These are phyloP conservation scores for Botrytis deweyae DNA, from an alignment of 2,329 filamentous ascomycete genomes.

Conservation along the genomic window DNA sequence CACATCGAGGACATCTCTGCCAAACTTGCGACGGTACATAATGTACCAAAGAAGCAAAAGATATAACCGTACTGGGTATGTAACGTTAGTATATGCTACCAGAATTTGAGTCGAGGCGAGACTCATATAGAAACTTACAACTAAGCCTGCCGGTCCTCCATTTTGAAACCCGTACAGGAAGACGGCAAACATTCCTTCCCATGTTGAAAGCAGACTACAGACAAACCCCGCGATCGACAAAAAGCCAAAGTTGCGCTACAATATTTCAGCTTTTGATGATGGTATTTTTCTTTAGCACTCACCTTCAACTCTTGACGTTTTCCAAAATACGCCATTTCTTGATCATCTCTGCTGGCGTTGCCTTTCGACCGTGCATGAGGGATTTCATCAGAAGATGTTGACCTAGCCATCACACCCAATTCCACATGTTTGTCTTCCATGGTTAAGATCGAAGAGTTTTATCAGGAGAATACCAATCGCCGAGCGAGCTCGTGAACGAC, in stretches of 20 bases:
- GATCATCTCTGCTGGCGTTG: slow-evolving; percentile 30
- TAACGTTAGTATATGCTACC: not conserved
- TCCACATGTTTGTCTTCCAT: slow-evolving; percentile 25
- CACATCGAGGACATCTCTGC: slow-evolving; percentile 35
- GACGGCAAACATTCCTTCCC: slow-evolving; percentile 40
- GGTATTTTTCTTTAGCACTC: not conserved
- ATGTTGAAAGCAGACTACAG: slow-evolving; percentile 45
- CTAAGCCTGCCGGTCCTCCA: slow-evolving; percentile 39
- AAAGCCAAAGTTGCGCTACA: slow-evolving; percentile 43
- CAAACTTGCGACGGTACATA: slow-evolving; percentile 27
- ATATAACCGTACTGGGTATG: slow-evolving; percentile 4
- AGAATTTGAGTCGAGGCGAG: not conserved
- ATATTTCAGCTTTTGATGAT: not conserved
- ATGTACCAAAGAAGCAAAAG: slow-evolving; percentile 29
- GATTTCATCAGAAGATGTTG: slow-evolving; percentile 3
- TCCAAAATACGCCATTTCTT: slow-evolving; percentile 34
- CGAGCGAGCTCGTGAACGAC: not conserved
- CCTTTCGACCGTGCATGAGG: slow-evolving; percentile 21
- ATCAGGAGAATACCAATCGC: not conserved
- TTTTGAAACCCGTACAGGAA: slow-evolving; percentile 30
- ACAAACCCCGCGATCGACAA: slow-evolving; percentile 45
- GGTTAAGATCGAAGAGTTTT: slow-evolving; percentile 17
- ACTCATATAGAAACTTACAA: slow-evolving; percentile 25
- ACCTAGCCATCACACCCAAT: slow-evolving; percentile 22
- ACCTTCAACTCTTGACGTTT: slow-evolving; percentile 34